Evolutionary conservation across 2,329 filamentous ascomycete genomes (phyloP).

Genomic region (Sordariomycetes sp.): DNA sequence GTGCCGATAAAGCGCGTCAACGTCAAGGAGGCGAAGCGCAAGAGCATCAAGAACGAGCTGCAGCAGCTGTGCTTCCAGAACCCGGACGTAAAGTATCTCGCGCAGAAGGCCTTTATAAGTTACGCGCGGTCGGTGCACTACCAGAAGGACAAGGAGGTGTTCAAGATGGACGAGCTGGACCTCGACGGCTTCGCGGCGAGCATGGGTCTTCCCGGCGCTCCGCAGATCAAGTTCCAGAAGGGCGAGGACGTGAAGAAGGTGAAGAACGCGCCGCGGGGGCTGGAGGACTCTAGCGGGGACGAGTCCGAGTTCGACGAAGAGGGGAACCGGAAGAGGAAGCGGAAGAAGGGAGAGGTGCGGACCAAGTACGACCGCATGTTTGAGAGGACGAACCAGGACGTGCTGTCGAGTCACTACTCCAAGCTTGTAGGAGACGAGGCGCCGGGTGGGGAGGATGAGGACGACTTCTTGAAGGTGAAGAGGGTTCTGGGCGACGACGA

Average conservation of each 20-base stretch:
- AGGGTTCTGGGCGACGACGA: conserved; percentile 66
- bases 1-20: conserved; percentile 81
- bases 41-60: conserved; percentile 69
- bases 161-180: conserved; percentile 70
- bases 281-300: conserved; percentile 39
- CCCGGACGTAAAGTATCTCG: conserved; percentile 84
- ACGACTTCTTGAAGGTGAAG: conserved; percentile 82
- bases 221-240: conserved; percentile 86
- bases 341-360: conserved; percentile 60
- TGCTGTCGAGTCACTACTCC: conserved; percentile 84
- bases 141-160: conserved; percentile 85
- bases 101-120: conserved; percentile 88
- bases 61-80: conserved; percentile 96
- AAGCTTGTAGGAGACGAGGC: conserved; percentile 57
- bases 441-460: conserved; percentile 49
- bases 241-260: conserved; percentile 74
- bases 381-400: conserved; percentile 88
- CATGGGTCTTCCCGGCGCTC: conserved; percentile 78
- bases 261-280: conserved; percentile 71
- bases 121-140: conserved; percentile 77
- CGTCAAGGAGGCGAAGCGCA: conserved; percentile 78
- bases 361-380: conserved; percentile 99
- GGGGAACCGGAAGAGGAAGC: conserved; percentile 30
- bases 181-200: conserved; percentile 78
- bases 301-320: conserved; percentile 41